A percentile compares a stretch with the other conserved stretches of the same genome.
Conservation (phyloP, 202 grass and related monocot genomes). For the Musa balbisiana region DNA sequence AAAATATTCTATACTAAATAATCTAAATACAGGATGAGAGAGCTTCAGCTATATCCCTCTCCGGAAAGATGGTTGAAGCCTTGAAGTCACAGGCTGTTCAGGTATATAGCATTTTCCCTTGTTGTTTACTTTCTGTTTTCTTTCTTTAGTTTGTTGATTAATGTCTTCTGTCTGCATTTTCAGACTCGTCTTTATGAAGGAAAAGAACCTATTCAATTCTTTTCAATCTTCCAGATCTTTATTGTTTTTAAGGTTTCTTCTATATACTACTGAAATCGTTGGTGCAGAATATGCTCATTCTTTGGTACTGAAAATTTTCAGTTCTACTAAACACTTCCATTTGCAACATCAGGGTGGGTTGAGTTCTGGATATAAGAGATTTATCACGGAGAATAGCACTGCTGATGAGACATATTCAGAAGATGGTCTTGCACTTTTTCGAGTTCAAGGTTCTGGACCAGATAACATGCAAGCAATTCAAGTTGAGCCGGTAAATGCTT, state of each 20-base stretch:
- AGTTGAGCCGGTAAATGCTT: constrained; percentile 50
- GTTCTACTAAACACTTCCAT: background rate
- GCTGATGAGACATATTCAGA: constrained; percentile 34
- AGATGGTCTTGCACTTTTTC: constrained; percentile 56
- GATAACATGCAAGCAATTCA: constrained; percentile 69
- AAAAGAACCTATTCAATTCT: constrained; percentile 85
- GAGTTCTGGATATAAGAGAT: constrained; percentile 51
- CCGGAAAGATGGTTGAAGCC: constrained; percentile 71
- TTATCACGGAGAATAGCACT: constrained; percentile 21
- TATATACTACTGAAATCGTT: background rate
- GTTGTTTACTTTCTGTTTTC: background rate
- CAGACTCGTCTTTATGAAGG: constrained; percentile 81
- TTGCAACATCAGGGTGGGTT: constrained; percentile 41
- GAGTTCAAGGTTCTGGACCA: constrained; percentile 63
- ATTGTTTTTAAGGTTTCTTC: constrained; percentile 63
- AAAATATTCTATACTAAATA: background rate
- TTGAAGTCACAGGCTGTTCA: constrained; percentile 78
- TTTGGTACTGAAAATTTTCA: background rate
- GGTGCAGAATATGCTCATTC: background rate
- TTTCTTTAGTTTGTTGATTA: background rate
- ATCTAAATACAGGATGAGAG: constrained; percentile 57
- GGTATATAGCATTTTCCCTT: constrained; percentile 32
- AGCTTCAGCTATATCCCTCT: constrained; percentile 46
- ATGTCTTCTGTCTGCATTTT: constrained; percentile 26
- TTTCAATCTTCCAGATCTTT: constrained; percentile 88